Conservation (phyloP, 495 filamentous ascomycete species). For the Penicillium soppii region DNA sequence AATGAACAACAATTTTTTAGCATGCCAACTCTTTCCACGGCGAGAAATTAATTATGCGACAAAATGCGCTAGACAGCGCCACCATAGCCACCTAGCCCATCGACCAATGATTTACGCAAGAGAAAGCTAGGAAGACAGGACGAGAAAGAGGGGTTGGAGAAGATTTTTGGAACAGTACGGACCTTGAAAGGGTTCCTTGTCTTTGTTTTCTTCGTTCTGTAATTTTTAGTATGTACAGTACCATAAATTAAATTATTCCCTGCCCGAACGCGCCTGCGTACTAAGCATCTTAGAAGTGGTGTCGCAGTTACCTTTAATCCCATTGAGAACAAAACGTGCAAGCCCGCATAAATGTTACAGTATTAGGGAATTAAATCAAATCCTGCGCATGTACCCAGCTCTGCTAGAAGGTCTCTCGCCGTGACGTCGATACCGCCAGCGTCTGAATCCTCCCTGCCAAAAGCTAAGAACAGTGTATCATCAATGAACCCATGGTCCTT, state of each 20-base stretch:
- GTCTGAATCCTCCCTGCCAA: constrained; percentile 48
- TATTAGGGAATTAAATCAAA: background rate
- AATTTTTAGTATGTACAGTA: background rate
- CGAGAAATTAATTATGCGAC: background rate
- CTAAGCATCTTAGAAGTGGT: background rate
- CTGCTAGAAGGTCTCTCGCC: constrained; percentile 45
- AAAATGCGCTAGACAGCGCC: background rate
- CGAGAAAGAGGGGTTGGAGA: background rate
- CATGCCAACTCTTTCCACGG: background rate
- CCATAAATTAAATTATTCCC: background rate
- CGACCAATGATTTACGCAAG: background rate
- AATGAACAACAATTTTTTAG: background rate
- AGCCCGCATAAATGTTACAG: constrained; percentile 17
- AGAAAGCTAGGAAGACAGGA: background rate
- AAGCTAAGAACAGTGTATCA: constrained; percentile 47
- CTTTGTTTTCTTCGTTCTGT: constrained; percentile 1
- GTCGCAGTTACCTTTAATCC: background rate
- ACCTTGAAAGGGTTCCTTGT: background rate
- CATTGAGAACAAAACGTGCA: background rate
- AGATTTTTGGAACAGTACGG: background rate
- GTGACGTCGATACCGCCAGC: constrained; percentile 45
- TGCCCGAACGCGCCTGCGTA: background rate
- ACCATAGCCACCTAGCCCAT: background rate
- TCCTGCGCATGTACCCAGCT: constrained; percentile 28
- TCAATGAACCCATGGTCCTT: constrained; percentile 52